phyloP scores from a whole-genome alignment of 768 basidiomycete genomes.

The Suillus subluteus region DNA sequence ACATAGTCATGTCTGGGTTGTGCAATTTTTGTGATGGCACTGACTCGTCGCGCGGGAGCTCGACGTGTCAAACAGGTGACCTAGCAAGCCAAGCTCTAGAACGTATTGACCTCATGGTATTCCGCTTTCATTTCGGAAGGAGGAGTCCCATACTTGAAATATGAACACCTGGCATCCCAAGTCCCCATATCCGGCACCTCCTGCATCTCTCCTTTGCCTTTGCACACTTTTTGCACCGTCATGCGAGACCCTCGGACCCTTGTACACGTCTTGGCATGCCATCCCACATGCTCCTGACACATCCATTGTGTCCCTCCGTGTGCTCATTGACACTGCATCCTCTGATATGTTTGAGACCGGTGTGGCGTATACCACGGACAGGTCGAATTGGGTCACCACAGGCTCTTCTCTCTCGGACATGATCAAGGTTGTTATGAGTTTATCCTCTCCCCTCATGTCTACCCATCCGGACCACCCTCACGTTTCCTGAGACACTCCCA shows the following conservation, averaged over 20 bases:
- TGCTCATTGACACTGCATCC: not conserved
- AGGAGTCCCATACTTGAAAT: not conserved
- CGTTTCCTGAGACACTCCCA: not conserved
- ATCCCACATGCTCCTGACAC: not conserved
- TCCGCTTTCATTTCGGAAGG: no score
- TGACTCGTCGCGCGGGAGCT: not conserved
- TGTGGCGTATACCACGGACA: not conserved
- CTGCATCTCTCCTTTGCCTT: not conserved
- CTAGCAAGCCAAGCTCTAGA: no score
- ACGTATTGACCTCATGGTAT: no score
- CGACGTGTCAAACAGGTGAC: no score
- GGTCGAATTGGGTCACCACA: not conserved
- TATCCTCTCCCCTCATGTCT: not conserved
- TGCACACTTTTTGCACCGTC: not conserved
- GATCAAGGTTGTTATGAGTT: no score
- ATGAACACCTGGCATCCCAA: not conserved
- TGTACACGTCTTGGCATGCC: not conserved
- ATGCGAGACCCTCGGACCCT: not conserved
- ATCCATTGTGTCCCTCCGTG: not conserved
- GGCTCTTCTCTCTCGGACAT: not conserved
- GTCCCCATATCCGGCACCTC: not conserved
- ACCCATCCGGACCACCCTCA: no score
- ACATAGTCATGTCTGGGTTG: no score
- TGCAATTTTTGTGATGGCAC: no score
- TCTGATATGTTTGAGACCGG: not conserved